Conservation (phyloP, 2,329 filamentous ascomycete species). For the Sphaerulina musiva region DNA sequence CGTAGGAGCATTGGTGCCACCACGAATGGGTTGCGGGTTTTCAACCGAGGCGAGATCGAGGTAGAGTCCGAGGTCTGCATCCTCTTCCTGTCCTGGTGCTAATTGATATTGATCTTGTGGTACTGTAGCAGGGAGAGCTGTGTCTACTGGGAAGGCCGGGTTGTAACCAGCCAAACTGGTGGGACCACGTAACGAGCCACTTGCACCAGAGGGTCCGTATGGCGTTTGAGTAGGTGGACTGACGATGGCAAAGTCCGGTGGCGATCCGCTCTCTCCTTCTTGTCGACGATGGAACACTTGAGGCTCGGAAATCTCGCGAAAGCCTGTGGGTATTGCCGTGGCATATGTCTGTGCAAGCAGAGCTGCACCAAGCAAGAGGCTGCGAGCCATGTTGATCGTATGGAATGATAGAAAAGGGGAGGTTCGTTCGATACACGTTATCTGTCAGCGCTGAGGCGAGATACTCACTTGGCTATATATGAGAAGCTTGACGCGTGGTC, state of each 20-base stretch:
- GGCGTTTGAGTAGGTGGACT: constrained; percentile 10
- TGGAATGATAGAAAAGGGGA: background rate
- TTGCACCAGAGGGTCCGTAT: constrained; percentile 31
- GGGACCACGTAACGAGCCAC: constrained; percentile 34
- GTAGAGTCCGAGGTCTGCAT: constrained; percentile 36
- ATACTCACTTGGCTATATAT: background rate
- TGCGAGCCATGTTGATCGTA: background rate
- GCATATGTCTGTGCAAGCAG: constrained; percentile 3
- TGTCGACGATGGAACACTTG: constrained; percentile 9
- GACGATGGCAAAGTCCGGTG: constrained; percentile 19
- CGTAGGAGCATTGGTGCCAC: constrained; percentile 34
- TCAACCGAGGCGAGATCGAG: constrained; percentile 36
- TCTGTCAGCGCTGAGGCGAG: no score
- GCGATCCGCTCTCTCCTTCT: constrained; percentile 6
- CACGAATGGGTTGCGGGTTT: constrained; percentile 39
- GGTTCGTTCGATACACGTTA: no score
- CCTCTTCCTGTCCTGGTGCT: constrained; percentile 34
- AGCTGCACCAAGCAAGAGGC: background rate
- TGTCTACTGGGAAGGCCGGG: constrained; percentile 31
- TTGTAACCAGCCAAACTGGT: constrained; percentile 32
- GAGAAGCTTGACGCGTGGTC: background rate
- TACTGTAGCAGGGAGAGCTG: constrained; percentile 30
- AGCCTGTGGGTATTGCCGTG: background rate
- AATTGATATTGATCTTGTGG: constrained; percentile 34
- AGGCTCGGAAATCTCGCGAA: constrained; percentile 2